These are phyloP conservation scores for Colletotrichum noveboracense DNA, from an alignment of 2,329 filamentous ascomycete species.

Conservation along the genomic window DNA sequence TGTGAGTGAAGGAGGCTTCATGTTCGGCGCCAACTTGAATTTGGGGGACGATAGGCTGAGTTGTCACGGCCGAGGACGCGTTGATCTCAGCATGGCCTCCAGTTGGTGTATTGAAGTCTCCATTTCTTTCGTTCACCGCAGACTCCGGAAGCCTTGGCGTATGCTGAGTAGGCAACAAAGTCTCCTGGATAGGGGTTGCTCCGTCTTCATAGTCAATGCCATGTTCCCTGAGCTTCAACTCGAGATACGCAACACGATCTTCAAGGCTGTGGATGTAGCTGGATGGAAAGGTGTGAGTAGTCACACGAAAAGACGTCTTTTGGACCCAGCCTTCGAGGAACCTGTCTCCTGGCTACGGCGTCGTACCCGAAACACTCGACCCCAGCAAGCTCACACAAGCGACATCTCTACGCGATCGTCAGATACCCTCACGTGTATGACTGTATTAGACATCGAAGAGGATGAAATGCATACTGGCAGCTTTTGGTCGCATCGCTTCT, in stretches of 20 bases:
- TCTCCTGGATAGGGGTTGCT: neutral
- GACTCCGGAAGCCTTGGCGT: neutral
- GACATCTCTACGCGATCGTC: neutral
- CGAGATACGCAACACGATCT: neutral
- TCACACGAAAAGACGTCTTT: neutral
- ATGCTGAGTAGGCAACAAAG: neutral
- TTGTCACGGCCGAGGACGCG: neutral
- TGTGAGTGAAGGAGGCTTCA: neutral
- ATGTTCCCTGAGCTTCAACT: neutral
- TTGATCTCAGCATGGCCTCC: neutral
- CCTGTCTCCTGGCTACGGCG: neutral
- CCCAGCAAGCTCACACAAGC: neutral
- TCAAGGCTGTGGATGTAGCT: neutral
- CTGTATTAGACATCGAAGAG: neutral
- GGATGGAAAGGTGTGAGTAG: neutral
- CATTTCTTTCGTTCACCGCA: neutral
- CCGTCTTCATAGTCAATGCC: neutral
- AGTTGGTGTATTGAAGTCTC: neutral
- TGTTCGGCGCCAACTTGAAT: neutral
- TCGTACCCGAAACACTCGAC: neutral
- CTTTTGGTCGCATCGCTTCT: neutral
- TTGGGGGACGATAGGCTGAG: neutral
- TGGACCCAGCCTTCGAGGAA: neutral
- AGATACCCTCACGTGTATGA: neutral
- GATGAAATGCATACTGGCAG: neutral